Evolutionary conservation across 176 grass and related monocot genomes (phyloP).

Genomic region (Triticum urartu): DNA sequence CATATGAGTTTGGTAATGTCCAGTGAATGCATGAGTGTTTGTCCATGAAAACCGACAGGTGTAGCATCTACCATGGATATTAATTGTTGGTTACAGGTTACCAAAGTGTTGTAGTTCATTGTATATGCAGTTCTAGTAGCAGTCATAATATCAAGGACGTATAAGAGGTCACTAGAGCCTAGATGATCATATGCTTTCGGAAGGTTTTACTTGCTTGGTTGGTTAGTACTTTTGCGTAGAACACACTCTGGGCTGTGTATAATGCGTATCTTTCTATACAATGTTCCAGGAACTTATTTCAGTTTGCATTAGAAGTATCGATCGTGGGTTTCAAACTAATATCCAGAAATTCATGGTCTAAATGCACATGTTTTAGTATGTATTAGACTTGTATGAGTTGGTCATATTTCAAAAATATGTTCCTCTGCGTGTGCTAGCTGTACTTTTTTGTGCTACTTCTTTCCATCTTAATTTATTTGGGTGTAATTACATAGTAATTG

Average conservation of each 20-base stretch:
- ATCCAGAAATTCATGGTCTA: background rate
- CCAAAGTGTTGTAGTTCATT: background rate
- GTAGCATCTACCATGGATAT: background rate
- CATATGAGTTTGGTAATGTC: no score
- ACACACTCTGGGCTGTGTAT: no score
- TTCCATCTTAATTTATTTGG: no score
- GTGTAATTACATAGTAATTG: background rate
- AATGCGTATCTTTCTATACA: no score
- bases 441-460: background rate
- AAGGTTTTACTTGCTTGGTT: background rate
- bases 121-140: background rate
- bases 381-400: background rate
- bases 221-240: background rate
- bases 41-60: background rate
- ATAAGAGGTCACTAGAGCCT: no score
- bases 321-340: no score
- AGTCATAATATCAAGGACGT: background rate
- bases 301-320: background rate
- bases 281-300: background rate
- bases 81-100: background rate
- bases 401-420: background rate
- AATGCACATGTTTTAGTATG: no score
- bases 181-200: background rate
- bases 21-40: background rate
- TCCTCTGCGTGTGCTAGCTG: no score